Evolutionary conservation across 2,329 filamentous ascomycete species (phyloP).

Genomic region (Aspergillus chevalieri): DNA sequence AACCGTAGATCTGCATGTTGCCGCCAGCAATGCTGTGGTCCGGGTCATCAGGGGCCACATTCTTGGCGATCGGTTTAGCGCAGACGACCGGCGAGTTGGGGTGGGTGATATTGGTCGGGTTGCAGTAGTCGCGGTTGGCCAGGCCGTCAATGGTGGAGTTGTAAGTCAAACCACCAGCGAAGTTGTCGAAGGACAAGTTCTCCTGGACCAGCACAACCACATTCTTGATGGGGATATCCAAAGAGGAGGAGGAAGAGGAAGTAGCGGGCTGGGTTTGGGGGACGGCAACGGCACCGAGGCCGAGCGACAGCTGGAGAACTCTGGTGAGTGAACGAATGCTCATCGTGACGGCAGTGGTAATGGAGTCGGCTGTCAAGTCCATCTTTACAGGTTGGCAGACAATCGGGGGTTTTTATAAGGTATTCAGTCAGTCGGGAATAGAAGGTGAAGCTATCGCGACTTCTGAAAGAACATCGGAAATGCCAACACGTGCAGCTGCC

Average conservation of each 20-base stretch:
- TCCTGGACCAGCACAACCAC: conserved; percentile 44
- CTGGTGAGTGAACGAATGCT: background rate
- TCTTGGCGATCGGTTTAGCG: conserved; percentile 31
- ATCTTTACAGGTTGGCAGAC: background rate
- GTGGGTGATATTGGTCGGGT: conserved; percentile 30
- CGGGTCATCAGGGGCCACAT: conserved; percentile 39
- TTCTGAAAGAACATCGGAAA: too few relatives aligned
- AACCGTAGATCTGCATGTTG: conserved; percentile 39
- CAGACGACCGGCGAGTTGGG: conserved; percentile 27
- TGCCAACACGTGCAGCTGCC: background rate
- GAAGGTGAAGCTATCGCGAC: too few relatives aligned
- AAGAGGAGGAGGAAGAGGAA: background rate
- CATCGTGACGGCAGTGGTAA: background rate
- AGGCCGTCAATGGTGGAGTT: conserved; percentile 31
- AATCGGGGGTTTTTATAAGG: background rate
- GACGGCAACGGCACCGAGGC: conserved; percentile 5
- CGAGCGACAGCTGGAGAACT: conserved; percentile 5
- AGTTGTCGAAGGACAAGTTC: conserved; percentile 38
- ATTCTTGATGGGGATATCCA: conserved; percentile 39
- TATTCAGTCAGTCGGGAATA: too few relatives aligned
- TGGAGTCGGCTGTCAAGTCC: background rate
- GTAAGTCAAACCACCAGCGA: conserved; percentile 37
- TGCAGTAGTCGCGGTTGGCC: conserved; percentile 30
- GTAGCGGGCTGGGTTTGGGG: conserved; percentile 2
- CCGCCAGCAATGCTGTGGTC: conserved; percentile 40